These are phyloP conservation scores for Dujonia santamariae DNA, from an alignment of 1,139 yeast genomes.

Conservation along the genomic window DNA sequence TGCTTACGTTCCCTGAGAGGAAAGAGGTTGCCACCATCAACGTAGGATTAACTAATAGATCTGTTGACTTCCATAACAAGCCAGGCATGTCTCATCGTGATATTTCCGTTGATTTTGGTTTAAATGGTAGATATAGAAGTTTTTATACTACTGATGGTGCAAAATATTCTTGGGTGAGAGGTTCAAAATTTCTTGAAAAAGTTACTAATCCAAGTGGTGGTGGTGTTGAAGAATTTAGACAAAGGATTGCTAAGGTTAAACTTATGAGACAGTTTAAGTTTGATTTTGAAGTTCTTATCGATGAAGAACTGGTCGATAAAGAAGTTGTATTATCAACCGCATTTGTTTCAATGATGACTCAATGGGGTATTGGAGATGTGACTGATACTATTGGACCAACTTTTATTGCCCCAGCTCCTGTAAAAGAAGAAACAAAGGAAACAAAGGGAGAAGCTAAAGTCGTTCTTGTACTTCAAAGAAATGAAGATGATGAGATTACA, in stretches of 20 bases:
- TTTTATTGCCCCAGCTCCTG: constrained; percentile 13
- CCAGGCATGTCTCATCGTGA: constrained; percentile 44
- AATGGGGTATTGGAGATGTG: constrained; percentile 57
- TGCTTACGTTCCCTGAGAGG: constrained; percentile 43
- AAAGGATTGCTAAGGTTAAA: constrained; percentile 52
- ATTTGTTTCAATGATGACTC: constrained; percentile 58
- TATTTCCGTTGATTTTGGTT: constrained; percentile 29
- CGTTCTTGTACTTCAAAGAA: constrained; percentile 16
- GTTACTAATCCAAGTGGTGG: constrained; percentile 56
- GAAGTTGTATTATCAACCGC: constrained; percentile 56
- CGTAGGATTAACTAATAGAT: constrained; percentile 43
- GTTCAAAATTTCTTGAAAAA: constrained; percentile 49
- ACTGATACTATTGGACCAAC: constrained; percentile 58
- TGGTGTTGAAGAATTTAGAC: constrained; percentile 51
- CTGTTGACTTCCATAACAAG: constrained; percentile 51
- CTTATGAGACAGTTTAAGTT: constrained; percentile 57
- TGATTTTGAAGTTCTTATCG: constrained; percentile 57
- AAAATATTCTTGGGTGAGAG: constrained; percentile 53
- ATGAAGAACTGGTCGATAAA: constrained; percentile 42
- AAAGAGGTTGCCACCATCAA: constrained; percentile 50
- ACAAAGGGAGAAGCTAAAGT: constrained; percentile 6
- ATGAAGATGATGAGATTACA: constrained; percentile 9
- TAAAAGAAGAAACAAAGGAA: constrained; percentile 1
- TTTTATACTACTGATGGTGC: constrained; percentile 53
- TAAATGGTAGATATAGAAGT: constrained; percentile 33